These are phyloP conservation scores for Nelumbo lutea DNA, from an alignment of 164 flowering plant genomes.

Conservation along the genomic window DNA sequence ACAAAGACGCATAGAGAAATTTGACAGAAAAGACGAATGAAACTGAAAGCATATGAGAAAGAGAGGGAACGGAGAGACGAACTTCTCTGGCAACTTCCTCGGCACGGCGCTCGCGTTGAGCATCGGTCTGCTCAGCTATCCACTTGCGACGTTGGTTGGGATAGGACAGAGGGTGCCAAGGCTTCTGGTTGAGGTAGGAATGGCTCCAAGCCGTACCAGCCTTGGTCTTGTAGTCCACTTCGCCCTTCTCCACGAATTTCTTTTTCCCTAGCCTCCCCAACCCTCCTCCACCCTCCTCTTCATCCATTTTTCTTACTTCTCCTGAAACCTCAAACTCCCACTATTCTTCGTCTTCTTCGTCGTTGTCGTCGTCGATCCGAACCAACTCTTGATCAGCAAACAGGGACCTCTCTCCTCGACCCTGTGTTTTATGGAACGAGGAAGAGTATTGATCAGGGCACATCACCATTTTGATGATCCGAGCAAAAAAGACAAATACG, in stretches of 20 bases:
- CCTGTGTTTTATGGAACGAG: too few relatives aligned
- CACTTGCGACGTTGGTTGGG: conserved; percentile 98
- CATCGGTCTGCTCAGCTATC: conserved; percentile 91
- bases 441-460: too few relatives aligned
- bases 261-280: conserved; percentile 48
- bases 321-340: background rate
- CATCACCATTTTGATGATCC: too few relatives aligned
- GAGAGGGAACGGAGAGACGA: background rate
- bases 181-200: conserved; percentile 86
- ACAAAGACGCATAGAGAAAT: background rate
- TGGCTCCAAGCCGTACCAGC: conserved; percentile 98
- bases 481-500: too few relatives aligned
- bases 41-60: background rate
- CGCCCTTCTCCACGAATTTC: conserved; percentile 45
- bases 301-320: conserved; percentile 22
- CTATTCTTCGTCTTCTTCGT: too few relatives aligned
- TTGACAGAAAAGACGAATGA: background rate
- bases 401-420: too few relatives aligned
- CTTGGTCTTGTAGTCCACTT: conserved; percentile 82
- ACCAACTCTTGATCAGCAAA: too few relatives aligned
- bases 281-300: conserved; percentile 40
- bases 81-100: conserved; percentile 90
- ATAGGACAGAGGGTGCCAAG: conserved; percentile 99
- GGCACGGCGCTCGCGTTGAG: conserved; percentile 57
- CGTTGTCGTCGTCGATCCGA: too few relatives aligned